These are phyloP conservation scores for Aureobasidium vineae DNA, from an alignment of 2,329 filamentous ascomycete genomes.

Conservation along the genomic window DNA sequence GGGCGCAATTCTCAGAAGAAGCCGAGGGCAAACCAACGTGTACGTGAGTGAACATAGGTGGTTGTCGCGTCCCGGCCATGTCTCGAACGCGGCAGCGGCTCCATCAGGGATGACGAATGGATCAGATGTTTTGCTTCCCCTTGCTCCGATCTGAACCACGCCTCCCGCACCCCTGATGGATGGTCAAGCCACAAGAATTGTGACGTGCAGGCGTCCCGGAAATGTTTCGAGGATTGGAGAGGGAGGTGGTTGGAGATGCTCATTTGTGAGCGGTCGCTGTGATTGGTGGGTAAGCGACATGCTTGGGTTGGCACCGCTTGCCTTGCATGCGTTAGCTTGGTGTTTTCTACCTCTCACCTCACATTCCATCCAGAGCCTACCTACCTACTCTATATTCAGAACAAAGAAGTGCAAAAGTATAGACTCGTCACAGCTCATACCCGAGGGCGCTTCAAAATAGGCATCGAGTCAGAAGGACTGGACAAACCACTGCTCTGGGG, in stretches of 20 bases:
- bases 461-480: background rate
- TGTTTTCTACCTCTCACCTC: conserved; percentile 20
- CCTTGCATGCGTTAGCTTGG: conserved; percentile 21
- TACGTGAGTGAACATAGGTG: background rate
- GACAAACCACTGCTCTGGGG: background rate
- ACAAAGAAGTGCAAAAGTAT: conserved; percentile 22
- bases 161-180: conserved; percentile 18
- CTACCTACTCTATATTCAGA: conserved; percentile 19
- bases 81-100: conserved; percentile 12
- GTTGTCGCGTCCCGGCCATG: conserved; percentile 1
- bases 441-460: background rate
- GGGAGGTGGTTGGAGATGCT: conserved; percentile 26
- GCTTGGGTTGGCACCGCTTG: conserved; percentile 10
- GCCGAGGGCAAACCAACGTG: conserved; percentile 8
- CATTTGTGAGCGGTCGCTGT: conserved; percentile 15
- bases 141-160: conserved; percentile 23
- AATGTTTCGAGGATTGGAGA: conserved; percentile 4
- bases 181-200: conserved; percentile 21
- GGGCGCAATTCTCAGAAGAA: background rate
- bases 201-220: conserved; percentile 25
- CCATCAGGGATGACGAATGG: conserved; percentile 16
- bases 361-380: conserved; percentile 20
- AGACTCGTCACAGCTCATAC: background rate
- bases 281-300: conserved; percentile 23
- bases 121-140: conserved; percentile 24